phyloP scores from a whole-genome alignment of 441 rosid genomes.

The Aquilaria agallochum region DNA sequence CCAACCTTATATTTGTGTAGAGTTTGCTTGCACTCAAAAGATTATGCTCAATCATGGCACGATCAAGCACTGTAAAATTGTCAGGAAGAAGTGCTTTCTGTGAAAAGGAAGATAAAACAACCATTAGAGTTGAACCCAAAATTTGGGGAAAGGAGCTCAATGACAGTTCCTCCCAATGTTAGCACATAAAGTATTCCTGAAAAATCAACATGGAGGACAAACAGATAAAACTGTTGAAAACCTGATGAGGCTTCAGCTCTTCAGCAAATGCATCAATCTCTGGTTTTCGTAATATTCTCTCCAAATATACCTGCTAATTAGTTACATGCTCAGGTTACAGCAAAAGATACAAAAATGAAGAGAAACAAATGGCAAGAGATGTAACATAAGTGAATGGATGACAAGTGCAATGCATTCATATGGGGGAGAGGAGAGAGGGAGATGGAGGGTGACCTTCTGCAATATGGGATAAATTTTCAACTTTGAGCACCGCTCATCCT shows the following conservation, averaged over 20 bases:
- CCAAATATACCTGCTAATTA: constrained; percentile 79
- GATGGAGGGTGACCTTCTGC: constrained; percentile 58
- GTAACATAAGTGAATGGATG: neutral
- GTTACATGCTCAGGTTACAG: constrained; percentile 5
- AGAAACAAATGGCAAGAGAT: neutral
- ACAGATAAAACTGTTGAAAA: constrained; percentile 17
- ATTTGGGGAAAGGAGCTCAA: neutral
- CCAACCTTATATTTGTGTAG: constrained; percentile 84
- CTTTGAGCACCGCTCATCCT: constrained; percentile 98
- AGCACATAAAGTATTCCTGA: neutral
- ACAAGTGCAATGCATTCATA: neutral
- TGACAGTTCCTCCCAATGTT: too few relatives aligned
- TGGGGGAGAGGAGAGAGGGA: constrained; percentile 5
- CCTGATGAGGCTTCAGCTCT: constrained; percentile 98
- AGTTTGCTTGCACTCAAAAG: constrained; percentile 97
- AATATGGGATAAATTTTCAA: constrained; percentile 90
- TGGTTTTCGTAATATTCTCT: constrained; percentile 91
- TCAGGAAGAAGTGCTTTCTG: constrained; percentile 97
- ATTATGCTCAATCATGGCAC: constrained; percentile 99
- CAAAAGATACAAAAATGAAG: neutral
- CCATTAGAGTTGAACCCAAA: constrained; percentile 5
- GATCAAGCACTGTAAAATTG: constrained; percentile 93
- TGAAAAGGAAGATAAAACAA: constrained; percentile 15
- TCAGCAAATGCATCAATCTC: constrained; percentile 95
- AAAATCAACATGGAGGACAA: constrained; percentile 11